Evolutionary conservation across 805 yeast genomes (phyloP), one percentile per base, ranked within the genome.

Genomic region (Sugiyamaella lignohabitans): DNA sequence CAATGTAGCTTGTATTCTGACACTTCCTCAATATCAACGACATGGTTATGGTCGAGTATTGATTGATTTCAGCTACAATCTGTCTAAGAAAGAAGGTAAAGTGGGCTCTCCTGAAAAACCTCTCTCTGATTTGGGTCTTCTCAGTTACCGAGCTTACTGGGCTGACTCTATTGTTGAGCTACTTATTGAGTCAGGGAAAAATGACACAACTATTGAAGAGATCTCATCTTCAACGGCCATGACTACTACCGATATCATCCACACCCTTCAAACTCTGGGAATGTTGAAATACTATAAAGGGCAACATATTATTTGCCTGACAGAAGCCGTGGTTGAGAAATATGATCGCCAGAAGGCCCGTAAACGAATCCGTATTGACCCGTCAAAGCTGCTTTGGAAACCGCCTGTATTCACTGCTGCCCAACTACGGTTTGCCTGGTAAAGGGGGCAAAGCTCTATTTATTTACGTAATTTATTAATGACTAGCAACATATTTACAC

Each of bases 91-190:
- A 44, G 99, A 93, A 60, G 80, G 83, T 44, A 93, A 93, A 63
- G 79, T 81, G 2, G 99, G 99, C 1, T 87, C 96, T 0, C 99
- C 98, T 0, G 99, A 93, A 66, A 93, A 93, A 61, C 99, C 99
- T 2, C 71, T 93, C 19, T 86, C 96, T 0, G 98, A 93, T 73
- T 73, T 93, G 60, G 99, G 99, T 36, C 72, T 93, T 27, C 72
- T 93, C 23, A 85, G 96, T 3, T 93, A 93, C 60, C 79, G 98
- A 64, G 96, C 97, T 0, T 93, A 76, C 62, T 93, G 99, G 99
- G 80, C 97, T 0, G 98, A 93, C 58, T 81, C 91, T 0, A 72
- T 93, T 49, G 80, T 88, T 10, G 80, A 79, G 44, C 62, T 87
- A 23, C 68, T 93, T 34, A 81, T 83, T 34, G 93, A 85, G 55